A percentile compares a stretch with the other conserved stretches of the same genome.
These are phyloP conservation scores for Ascochyta fabae DNA, from an alignment of 2,329 filamentous ascomycete species.

Conservation along the genomic window DNA sequence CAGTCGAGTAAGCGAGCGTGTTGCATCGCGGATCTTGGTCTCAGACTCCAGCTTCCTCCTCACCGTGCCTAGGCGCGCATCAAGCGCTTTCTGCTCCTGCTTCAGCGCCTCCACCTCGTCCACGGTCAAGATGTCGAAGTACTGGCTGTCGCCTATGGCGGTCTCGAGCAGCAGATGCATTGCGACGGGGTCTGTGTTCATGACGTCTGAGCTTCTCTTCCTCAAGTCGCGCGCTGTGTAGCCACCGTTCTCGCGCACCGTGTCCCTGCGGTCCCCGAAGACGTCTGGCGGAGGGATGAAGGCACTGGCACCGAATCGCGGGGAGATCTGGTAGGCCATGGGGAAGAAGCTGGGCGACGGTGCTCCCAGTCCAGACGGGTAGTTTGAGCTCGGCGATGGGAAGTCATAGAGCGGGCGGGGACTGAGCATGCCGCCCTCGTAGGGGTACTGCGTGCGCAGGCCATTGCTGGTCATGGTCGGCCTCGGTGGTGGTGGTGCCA, in stretches of 20 bases:
- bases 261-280: conserved; percentile 42
- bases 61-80: conserved; percentile 79
- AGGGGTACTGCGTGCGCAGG: conserved; percentile 46
- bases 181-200: conserved; percentile 68
- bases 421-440: conserved; percentile 39
- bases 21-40: conserved; percentile 92
- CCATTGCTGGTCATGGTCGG: conserved; percentile 42
- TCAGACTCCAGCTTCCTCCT: conserved; percentile 86
- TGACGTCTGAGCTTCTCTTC: conserved; percentile 39
- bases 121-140: conserved; percentile 84
- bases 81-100: conserved; percentile 77
- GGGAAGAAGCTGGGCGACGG: conserved; percentile 45
- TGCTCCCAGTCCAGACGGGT: conserved; percentile 42
- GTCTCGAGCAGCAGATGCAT: conserved; percentile 94
- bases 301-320: conserved; percentile 45
- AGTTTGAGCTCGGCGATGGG: conserved; percentile 48
- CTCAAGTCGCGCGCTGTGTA: conserved; percentile 39
- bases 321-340: conserved; percentile 47
- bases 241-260: conserved; percentile 33
- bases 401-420: conserved; percentile 45
- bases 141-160: conserved; percentile 84
- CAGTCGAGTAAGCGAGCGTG: conserved; percentile 81
- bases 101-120: conserved; percentile 93
- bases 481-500: conserved; percentile 5
- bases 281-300: conserved; percentile 49